phyloP scores from a whole-genome alignment of 768 basidiomycete genomes.

The Mycena rebaudengoi region DNA sequence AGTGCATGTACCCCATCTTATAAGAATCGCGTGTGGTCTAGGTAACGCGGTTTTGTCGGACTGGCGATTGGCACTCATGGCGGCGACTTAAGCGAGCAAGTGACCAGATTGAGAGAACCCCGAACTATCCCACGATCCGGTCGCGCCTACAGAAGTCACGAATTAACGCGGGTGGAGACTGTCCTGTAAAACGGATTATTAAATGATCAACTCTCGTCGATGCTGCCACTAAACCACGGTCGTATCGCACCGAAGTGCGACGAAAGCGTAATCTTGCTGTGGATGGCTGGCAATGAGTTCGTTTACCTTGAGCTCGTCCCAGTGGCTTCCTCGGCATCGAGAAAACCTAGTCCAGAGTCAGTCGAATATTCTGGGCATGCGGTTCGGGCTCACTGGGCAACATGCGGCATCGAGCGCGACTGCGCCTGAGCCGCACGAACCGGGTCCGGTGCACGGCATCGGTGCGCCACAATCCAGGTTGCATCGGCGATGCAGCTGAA shows the following conservation, averaged over 20 bases:
- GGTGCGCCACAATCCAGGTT: too few relatives aligned
- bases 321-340: too few relatives aligned
- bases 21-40: constrained; percentile 36
- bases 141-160: constrained; percentile 33
- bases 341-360: too few relatives aligned
- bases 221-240: constrained; percentile 8
- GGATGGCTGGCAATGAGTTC: constrained; percentile 6
- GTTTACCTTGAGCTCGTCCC: neutral
- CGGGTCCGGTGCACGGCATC: too few relatives aligned
- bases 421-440: too few relatives aligned
- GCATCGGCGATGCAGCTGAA: too few relatives aligned
- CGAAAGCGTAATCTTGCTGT: neutral
- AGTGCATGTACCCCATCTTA: constrained; percentile 33
- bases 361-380: too few relatives aligned
- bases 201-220: constrained; percentile 4
- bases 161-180: constrained; percentile 29
- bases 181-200: constrained; percentile 12
- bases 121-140: constrained; percentile 55
- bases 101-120: constrained; percentile 43
- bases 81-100: constrained; percentile 44
- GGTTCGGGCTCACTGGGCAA: too few relatives aligned
- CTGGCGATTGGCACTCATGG: constrained; percentile 27
- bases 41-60: constrained; percentile 58
- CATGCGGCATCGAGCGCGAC: too few relatives aligned
- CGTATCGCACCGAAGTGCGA: constrained; percentile 15